Percentiles rank a stretch among this genome's conserved stretches.
Evolutionary conservation across 2,329 filamentous ascomycete species (phyloP).

Genomic region (Penicillium griseofulvum): DNA sequence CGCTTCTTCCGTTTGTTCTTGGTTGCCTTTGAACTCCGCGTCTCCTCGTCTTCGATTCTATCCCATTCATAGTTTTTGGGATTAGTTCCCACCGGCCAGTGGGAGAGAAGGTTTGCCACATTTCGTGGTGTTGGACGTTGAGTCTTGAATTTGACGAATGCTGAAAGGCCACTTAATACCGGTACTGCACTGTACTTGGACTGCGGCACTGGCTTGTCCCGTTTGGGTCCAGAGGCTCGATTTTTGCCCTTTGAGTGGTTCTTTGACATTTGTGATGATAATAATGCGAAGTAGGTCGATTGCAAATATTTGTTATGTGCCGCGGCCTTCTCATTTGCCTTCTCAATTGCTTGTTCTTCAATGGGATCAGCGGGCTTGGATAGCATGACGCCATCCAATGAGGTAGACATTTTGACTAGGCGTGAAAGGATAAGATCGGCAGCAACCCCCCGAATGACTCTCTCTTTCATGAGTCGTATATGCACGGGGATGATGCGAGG

Average conservation of each 20-base stretch:
- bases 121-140: slow-evolving; percentile 22
- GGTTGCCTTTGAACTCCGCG: slow-evolving; percentile 16
- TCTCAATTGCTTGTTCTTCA: background rate
- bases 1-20: slow-evolving; percentile 29
- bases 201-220: background rate
- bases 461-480: slow-evolving; percentile 41
- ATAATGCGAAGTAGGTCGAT: background rate
- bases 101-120: slow-evolving; percentile 32
- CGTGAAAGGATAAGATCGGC: slow-evolving; percentile 38
- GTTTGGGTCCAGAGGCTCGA: background rate
- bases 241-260: slow-evolving; percentile 1
- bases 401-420: slow-evolving; percentile 23
- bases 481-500: slow-evolving; percentile 34
- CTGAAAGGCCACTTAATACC: slow-evolving; percentile 25
- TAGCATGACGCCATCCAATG: background rate
- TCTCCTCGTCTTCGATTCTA: slow-evolving; percentile 24
- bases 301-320: slow-evolving; percentile 2
- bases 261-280: slow-evolving; percentile 3
- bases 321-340: slow-evolving; percentile 3
- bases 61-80: slow-evolving; percentile 38
- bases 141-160: slow-evolving; percentile 29
- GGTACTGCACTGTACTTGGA: slow-evolving; percentile 2
- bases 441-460: slow-evolving; percentile 35
- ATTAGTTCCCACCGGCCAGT: slow-evolving; percentile 36
- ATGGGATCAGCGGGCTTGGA: background rate